Evolutionary conservation across 2,329 filamentous ascomycete species (phyloP), one percentile per base, ranked within the genome.

Genomic region (Epichloe amarillans): DNA sequence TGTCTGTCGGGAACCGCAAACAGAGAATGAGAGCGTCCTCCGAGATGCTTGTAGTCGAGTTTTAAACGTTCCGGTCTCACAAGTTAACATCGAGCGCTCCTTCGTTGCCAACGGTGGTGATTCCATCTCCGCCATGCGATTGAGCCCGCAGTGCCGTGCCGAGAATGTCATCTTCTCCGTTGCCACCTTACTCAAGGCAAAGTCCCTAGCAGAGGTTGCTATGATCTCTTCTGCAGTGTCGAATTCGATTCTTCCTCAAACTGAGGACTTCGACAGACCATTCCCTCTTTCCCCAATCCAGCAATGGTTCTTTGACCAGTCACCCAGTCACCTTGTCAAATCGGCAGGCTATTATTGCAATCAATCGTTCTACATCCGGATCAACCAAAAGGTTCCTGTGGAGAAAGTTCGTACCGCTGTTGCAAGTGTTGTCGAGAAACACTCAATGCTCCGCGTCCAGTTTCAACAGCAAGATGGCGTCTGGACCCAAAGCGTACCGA

Each of bases 101-200:
- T 72, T 73, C 45, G 61, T 71, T 14, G 55, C 58, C 4, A 57
- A 72, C 0, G 71, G 71, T 3, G 71, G 71, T 2, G 70, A 73
- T 46, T 73, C 70, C 14, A 71, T 73, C 35, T 58, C 60, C 2
- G 69, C 71, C 2, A 73, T 74, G 60, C 62, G 65, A 10, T 59
- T 72, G 12, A 62, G 64, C 5, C 70, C 75, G 12, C 58, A 62
- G 3, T 67, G 64, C 38, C 62, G 64, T 8, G 58, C 61, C 6
- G 58, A 60, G 2, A 60, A 59, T 1, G 52, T 69, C 2, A 48
- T 53, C 30, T 53, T 69, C 10, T 61, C 63, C 0, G 64, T 69
- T 33, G 42, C 49, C 11, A 46, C 36, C 11, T 39, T 50, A 19
- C 42, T 50, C 2, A 46, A 35, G 49, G 42, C 42, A 4, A 50